Conservation (phyloP, 2,329 filamentous ascomycete genomes). For the Colletotrichum scovillei region DNA sequence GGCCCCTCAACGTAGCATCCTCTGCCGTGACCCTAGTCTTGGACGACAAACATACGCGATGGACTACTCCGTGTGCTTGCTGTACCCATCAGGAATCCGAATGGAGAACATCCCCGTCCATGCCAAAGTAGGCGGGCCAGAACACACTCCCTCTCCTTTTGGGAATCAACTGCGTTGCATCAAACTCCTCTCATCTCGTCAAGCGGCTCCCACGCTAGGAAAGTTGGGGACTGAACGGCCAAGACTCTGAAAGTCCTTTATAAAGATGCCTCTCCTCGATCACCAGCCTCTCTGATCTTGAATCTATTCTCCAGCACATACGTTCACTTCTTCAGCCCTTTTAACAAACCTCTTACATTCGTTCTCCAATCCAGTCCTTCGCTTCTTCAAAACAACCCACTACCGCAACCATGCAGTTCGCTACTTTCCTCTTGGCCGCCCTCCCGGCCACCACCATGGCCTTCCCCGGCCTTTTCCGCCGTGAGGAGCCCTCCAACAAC, state of each 20-base stretch:
- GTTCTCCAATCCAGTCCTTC: slow-evolving; percentile 1
- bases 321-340: slow-evolving; percentile 13
- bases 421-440: slow-evolving; percentile 15
- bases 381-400: background rate
- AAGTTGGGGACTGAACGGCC: background rate
- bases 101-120: background rate
- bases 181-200: slow-evolving; percentile 16
- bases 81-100: background rate
- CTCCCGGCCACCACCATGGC: slow-evolving; percentile 19
- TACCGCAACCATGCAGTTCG: slow-evolving; percentile 13
- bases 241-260: background rate
- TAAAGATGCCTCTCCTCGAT: background rate
- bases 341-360: background rate
- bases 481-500: slow-evolving; percentile 15
- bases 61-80: background rate
- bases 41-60: background rate
- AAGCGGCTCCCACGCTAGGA: background rate
- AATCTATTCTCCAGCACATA: background rate
- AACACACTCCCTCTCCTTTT: slow-evolving; percentile 1
- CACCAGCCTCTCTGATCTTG: background rate
- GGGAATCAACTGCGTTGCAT: slow-evolving; percentile 1
- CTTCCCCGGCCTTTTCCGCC: slow-evolving; percentile 23
- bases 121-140: background rate
- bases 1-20: background rate
- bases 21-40: background rate